Base-by-base conservation (phyloP, 2,329 filamentous ascomycete genomes). In the Penicillium expansum region DNA sequence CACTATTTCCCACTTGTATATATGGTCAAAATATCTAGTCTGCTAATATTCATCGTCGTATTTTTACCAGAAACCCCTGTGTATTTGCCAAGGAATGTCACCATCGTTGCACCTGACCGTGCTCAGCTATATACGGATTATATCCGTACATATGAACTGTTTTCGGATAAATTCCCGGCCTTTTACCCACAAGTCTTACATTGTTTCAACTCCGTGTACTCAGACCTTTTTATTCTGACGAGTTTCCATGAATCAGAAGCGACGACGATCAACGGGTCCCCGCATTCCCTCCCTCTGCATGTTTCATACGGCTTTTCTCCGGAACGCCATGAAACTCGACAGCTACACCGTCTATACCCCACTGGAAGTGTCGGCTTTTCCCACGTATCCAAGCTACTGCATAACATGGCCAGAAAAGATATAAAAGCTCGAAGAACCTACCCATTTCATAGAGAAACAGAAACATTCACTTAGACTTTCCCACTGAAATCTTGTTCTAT, bases 171-270 rank as follows among this genome's bases (percentile, higher is more conserved):
- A 22, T 47, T 32, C 6, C 43, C n/a, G 24, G 9, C 13, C 1
- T 27, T 32, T 44, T 44, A 30, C n/a, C 42, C 20, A 5, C n/a
- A 16, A 32, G n/a, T 7, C 29, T 30, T 30, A 6, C 27, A 30
- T 18, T n/a, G 13, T 38, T 29, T 16, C 37, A 33, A 32, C 27
- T 43, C 45, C 44, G 52, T 43, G 44, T 22, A 22, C 22, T 18
- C 24, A 6, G 32, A 37, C 9, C 1, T 13, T 27, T 27, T 29
- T 29, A 39, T 53, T 44, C 22, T 35, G 9, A 18, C 32, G 43
- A 37, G 41, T 32, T 57, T 64, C 62, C 62, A 57, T 64, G 59
- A 64, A 64, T 64, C 61, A 63, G 30, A 58, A 32, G 29, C 27
- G 30, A 9, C 20, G 48, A 24, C 33, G 42, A 61, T 58, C 56